Evolutionary conservation across 306 rosid genomes (phyloP).

Genomic region (Cucumis melo): DNA sequence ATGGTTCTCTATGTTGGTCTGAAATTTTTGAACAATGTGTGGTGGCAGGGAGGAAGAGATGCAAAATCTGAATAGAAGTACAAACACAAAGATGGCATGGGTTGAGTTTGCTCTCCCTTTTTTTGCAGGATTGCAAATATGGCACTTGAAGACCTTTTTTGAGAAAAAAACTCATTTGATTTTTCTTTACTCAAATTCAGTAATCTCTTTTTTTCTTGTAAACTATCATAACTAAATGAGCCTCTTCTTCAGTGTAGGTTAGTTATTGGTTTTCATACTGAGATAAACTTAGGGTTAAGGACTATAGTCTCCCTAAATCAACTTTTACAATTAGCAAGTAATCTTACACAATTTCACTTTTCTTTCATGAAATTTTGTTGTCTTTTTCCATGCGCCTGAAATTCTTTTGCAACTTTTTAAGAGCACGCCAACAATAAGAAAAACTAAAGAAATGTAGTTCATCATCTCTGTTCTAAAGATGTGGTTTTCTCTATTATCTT

Average conservation of each 20-base stretch:
- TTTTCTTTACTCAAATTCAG: neutral
- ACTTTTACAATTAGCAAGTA: neutral
- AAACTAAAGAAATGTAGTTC: too few species aligned
- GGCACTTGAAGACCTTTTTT: constrained; percentile 90
- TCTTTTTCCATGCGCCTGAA: neutral
- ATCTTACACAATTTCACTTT: neutral
- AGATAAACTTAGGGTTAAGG: neutral
- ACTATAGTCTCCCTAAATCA: neutral
- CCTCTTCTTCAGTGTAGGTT: constrained; percentile 2
- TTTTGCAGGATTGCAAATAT: constrained; percentile 64
- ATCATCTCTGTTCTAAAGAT: too few species aligned
- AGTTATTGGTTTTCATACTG: neutral
- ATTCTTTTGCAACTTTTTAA: neutral
- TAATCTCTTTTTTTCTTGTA: neutral
- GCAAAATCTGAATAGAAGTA: constrained; percentile 71
- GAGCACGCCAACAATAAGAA: too few species aligned
- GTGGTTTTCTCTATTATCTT: too few species aligned
- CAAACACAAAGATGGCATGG: constrained; percentile 62
- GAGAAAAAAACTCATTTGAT: constrained; percentile 80
- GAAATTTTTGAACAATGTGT: neutral
- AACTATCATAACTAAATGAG: neutral
- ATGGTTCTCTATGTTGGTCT: neutral
- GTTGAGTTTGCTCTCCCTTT: constrained; percentile 67
- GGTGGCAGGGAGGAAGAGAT: constrained; percentile 76
- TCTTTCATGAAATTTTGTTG: neutral